These are phyloP conservation scores for Gamsiella multidivaricata DNA, from an alignment of 192 early-diverging fungal species.

Conservation along the genomic window DNA sequence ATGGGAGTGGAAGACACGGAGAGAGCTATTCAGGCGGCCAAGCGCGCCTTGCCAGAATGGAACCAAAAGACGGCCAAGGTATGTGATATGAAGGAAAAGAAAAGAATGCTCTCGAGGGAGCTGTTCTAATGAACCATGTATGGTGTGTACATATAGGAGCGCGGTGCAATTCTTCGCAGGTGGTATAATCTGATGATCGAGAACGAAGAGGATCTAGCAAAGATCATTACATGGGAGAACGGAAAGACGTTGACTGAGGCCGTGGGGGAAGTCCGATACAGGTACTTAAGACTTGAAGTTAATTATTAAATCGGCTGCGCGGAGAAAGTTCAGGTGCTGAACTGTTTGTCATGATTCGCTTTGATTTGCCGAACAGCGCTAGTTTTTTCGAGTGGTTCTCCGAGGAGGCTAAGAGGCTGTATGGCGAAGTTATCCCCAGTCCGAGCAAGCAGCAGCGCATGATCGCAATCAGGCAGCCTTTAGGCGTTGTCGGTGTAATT, in stretches of 20 bases:
- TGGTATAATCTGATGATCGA: conserved; percentile 74
- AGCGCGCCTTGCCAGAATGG: conserved; percentile 69
- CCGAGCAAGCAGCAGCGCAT: conserved; percentile 63
- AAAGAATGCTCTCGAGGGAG: not conserved
- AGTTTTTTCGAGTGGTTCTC: conserved; percentile 86
- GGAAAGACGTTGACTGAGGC: conserved; percentile 78
- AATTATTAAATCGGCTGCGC: too few relatives aligned
- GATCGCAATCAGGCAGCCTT: conserved; percentile 78
- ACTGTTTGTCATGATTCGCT: not conserved
- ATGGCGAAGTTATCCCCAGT: conserved; percentile 83
- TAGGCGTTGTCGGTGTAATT: conserved; percentile 79
- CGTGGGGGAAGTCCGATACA: conserved; percentile 55
- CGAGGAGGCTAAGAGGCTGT: conserved; percentile 83
- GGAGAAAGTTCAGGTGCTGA: not conserved
- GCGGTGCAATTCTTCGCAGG: conserved; percentile 68
- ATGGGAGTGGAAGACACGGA: conserved; percentile 71
- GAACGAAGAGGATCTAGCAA: conserved; percentile 80
- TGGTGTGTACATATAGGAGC: conserved; percentile 50
- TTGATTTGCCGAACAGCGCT: too few relatives aligned
- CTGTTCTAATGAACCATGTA: too few relatives aligned
- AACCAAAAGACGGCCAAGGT: conserved; percentile 68
- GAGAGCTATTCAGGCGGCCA: conserved; percentile 68
- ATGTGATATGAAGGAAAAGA: too few relatives aligned
- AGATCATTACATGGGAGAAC: conserved; percentile 85
- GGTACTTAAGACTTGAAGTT: conserved; percentile 31